A percentile compares a stretch with the other conserved stretches of the same genome.
Evolutionary conservation across 1,139 yeast genomes (phyloP).

Genomic region (Schwanniomyces etchellsii): DNA sequence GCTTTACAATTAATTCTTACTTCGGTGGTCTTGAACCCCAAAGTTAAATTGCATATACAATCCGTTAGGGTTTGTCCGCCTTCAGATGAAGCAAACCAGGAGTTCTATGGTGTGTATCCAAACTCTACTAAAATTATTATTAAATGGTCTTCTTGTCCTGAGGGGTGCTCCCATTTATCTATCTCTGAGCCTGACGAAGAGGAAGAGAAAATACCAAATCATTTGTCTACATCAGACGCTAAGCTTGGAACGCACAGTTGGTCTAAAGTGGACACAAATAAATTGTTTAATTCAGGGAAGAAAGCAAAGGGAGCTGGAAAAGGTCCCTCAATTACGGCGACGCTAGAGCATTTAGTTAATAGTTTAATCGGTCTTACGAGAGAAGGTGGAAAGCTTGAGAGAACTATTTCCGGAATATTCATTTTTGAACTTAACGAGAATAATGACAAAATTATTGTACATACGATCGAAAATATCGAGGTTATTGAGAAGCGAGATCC

Average conservation of each 20-base stretch:
- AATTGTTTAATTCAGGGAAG: slow-evolving; percentile 10
- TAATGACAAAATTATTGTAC: slow-evolving; percentile 58
- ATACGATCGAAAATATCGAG: slow-evolving; percentile 73
- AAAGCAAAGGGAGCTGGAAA: slow-evolving; percentile 6
- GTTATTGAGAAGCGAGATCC: slow-evolving; percentile 44
- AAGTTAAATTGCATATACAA: slow-evolving; percentile 45
- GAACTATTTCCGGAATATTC: slow-evolving; percentile 64
- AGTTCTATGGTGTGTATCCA: slow-evolving; percentile 22
- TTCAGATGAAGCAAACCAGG: slow-evolving; percentile 12
- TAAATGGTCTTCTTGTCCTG: slow-evolving; percentile 59
- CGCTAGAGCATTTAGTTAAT: slow-evolving; percentile 22
- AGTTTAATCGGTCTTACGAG: slow-evolving; percentile 28
- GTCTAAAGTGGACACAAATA: slow-evolving; percentile 29
- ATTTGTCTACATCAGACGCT: slow-evolving; percentile 32
- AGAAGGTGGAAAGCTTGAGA: slow-evolving; percentile 31
- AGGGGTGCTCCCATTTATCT: slow-evolving; percentile 43
- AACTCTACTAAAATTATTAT: slow-evolving; percentile 50
- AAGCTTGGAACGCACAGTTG: slow-evolving; percentile 34
- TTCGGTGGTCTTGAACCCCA: slow-evolving; percentile 48
- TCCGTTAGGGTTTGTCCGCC: slow-evolving; percentile 24
- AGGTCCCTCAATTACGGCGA: slow-evolving; percentile 17
- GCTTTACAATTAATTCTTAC: slow-evolving; percentile 51
- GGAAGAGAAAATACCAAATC: slow-evolving; percentile 8
- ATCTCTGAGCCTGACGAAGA: too few species aligned
- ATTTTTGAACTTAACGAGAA: slow-evolving; percentile 63